These are phyloP conservation scores for Atkinsonella hypoxylon DNA, from an alignment of 2,329 filamentous ascomycete species.

Conservation along the genomic window DNA sequence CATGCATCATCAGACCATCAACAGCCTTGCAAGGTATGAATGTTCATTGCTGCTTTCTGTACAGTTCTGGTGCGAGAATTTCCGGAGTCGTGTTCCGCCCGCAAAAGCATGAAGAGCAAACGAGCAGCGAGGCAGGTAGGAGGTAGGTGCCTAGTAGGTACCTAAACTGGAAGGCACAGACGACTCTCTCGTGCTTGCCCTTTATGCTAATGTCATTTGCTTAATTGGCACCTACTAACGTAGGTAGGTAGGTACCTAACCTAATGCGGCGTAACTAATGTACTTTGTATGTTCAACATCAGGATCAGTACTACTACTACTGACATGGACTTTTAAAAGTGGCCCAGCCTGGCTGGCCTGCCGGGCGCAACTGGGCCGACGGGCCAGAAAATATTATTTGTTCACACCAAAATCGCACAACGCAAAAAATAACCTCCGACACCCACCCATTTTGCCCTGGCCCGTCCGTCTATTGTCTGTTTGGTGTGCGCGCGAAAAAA, in stretches of 20 bases:
- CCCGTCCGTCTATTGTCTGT: neutral
- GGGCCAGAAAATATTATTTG: neutral
- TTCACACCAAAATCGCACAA: slow-evolving; percentile 3
- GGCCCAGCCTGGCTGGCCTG: neutral
- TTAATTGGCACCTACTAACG: no score
- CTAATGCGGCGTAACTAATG: no score
- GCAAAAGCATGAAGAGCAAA: no score
- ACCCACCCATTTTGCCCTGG: slow-evolving; percentile 5
- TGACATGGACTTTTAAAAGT: neutral
- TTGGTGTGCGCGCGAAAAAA: neutral
- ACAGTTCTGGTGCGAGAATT: neutral
- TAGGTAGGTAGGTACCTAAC: no score
- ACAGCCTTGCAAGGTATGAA: neutral
- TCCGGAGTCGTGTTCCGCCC: neutral
- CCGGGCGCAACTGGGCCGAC: neutral
- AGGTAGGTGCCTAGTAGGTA: no score
- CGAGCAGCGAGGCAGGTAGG: no score
- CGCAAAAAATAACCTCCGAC: slow-evolving; percentile 8
- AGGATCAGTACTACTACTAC: no score
- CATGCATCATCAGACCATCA: neutral
- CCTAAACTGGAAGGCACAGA: no score
- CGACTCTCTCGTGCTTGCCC: no score
- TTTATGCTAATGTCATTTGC: no score
- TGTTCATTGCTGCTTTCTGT: neutral
- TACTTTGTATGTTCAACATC: no score